Conservation (phyloP, 2,329 filamentous ascomycete species). For the Ophiostoma montium region DNA sequence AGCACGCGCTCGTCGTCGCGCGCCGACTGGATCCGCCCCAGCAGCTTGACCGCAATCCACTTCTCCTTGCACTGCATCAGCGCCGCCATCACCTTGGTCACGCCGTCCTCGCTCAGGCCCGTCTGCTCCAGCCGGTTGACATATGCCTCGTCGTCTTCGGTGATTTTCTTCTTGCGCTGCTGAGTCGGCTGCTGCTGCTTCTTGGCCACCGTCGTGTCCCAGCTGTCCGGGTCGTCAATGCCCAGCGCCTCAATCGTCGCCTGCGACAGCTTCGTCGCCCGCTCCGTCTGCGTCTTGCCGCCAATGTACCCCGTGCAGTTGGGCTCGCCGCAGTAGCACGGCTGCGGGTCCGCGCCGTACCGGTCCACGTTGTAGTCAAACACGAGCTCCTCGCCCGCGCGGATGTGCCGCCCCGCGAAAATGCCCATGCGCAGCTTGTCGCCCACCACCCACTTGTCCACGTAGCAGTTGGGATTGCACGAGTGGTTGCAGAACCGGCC, state of each 20-base stretch:
- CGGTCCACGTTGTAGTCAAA: conserved; percentile 99
- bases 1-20: conserved; percentile 68
- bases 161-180: conserved; percentile 87
- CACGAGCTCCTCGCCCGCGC: conserved; percentile 83
- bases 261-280: conserved; percentile 78
- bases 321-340: conserved; percentile 87
- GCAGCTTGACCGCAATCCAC: conserved; percentile 94
- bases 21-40: conserved; percentile 75
- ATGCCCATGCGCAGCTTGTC: conserved; percentile 98
- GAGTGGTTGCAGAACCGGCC: conserved; percentile 98
- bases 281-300: conserved; percentile 93
- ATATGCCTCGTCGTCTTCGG: conserved; percentile 90
- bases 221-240: conserved; percentile 82
- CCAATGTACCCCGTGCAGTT: conserved; percentile 96
- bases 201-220: conserved; percentile 82
- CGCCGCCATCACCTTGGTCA: conserved; percentile 89
- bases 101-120: conserved; percentile 65
- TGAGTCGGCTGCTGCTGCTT: too few species aligned
- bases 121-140: conserved; percentile 76
- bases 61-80: conserved; percentile 98
- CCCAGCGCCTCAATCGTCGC: conserved; percentile 89
- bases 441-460: conserved; percentile 98
- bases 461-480: conserved; percentile 96
- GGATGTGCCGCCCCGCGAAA: conserved; percentile 75
- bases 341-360: conserved; percentile 91